A percentile compares a stretch with the other conserved stretches of the same genome.
Conservation (phyloP, 805 yeast species). For the Soucietia sequanensis region DNA sequence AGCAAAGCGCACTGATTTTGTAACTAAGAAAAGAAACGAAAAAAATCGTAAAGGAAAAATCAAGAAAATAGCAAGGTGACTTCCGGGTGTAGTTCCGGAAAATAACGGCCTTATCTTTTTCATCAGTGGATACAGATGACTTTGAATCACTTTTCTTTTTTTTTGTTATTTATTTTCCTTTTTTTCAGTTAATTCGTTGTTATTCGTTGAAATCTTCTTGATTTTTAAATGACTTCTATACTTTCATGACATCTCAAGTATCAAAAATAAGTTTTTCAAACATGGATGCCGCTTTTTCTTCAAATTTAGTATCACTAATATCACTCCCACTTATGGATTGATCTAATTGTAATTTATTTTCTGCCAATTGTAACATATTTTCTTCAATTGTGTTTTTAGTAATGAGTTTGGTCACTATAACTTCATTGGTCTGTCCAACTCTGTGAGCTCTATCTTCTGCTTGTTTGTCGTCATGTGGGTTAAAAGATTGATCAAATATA, state of each 20-base stretch:
- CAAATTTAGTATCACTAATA: constrained; percentile 39
- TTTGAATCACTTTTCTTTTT: no score
- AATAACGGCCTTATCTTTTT: neutral
- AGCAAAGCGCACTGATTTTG: no score
- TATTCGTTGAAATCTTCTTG: no score
- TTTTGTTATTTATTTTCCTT: no score
- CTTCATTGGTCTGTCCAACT: constrained; percentile 90
- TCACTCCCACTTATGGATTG: constrained; percentile 49
- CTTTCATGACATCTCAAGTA: no score
- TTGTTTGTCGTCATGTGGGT: constrained; percentile 98
- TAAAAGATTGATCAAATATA: constrained; percentile 90
- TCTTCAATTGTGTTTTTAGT: constrained; percentile 82
- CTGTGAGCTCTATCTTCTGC: constrained; percentile 99
- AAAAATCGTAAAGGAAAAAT: neutral
- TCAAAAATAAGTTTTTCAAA: constrained; percentile 50
- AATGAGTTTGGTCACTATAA: constrained; percentile 72
- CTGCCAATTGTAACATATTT: constrained; percentile 80
- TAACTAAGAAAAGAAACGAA: neutral
- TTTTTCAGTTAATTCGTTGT: no score
- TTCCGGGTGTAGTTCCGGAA: neutral
- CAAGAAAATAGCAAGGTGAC: neutral
- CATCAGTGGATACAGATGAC: constrained; percentile 1
- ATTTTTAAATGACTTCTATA: no score
- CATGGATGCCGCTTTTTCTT: constrained; percentile 52
- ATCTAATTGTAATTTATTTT: constrained; percentile 88